Evolutionary conservation across 2,329 filamentous ascomycete species (phyloP).

Genomic region (Cordyceps cicadae): DNA sequence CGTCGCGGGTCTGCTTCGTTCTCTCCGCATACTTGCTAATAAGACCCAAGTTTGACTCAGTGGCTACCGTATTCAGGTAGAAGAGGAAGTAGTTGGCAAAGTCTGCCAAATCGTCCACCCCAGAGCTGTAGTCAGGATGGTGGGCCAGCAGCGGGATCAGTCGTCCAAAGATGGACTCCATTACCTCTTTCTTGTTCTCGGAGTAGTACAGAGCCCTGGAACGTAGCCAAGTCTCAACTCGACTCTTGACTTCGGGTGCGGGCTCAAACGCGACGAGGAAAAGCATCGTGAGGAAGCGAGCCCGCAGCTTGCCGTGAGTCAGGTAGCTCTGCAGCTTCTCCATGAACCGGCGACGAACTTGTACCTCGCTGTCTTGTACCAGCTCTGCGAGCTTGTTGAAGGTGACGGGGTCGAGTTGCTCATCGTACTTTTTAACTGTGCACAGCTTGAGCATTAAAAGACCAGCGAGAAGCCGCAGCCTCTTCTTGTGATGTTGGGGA

Average conservation of each 20-base stretch:
- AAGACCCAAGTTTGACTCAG: conserved; percentile 76
- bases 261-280: conserved; percentile 93
- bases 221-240: conserved; percentile 80
- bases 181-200: conserved; percentile 49
- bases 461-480: conserved; percentile 74
- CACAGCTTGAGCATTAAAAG: conserved; percentile 79
- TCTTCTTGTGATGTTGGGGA: conserved; percentile 66
- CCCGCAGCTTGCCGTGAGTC: conserved; percentile 58
- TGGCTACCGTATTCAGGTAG: conserved; percentile 75
- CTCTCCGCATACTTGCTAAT: conserved; percentile 90
- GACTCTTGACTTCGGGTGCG: conserved; percentile 58
- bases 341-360: conserved; percentile 72
- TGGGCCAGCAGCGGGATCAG: conserved; percentile 84
- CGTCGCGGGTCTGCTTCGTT: conserved; percentile 83
- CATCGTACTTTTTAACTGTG: conserved; percentile 66
- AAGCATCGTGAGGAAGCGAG: conserved; percentile 79
- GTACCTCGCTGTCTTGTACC: conserved; percentile 65
- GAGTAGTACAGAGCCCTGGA: conserved; percentile 64
- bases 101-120: conserved; percentile 62
- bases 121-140: conserved; percentile 75
- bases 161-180: conserved; percentile 76
- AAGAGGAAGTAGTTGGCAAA: conserved; percentile 85
- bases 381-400: conserved; percentile 79
- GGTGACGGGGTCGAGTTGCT: conserved; percentile 59
- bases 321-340: conserved; percentile 87